A percentile compares a stretch with the other conserved stretches of the same genome.
Conservation (phyloP, 306 rosid species). For the Dryas alaskensis region DNA sequence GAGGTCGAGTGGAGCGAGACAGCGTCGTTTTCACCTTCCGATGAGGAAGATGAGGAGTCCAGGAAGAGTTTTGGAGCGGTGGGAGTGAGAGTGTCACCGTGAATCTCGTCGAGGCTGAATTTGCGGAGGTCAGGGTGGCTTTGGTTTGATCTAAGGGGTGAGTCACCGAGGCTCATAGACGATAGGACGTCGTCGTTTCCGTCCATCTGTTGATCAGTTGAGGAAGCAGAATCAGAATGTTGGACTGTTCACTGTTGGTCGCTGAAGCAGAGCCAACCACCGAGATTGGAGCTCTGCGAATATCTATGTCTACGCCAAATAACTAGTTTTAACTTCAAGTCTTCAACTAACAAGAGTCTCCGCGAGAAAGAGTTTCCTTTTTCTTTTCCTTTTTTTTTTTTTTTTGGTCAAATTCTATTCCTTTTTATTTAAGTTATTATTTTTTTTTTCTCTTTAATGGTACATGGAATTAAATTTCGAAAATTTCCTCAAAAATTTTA, state of each 20-base stretch:
- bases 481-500: too few relatives aligned
- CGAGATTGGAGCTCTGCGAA: neutral
- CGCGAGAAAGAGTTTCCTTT: too few relatives aligned
- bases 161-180: neutral
- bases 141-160: neutral
- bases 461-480: too few relatives aligned
- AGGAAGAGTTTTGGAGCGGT: constrained; percentile 1
- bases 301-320: neutral
- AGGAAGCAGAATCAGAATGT: neutral
- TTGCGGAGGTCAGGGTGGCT: neutral
- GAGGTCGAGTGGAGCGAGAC: constrained; percentile 63
- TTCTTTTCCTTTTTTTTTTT: too few relatives aligned
- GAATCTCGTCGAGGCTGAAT: neutral
- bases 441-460: too few relatives aligned
- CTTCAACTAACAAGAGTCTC: neutral
- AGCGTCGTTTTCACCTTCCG: constrained; percentile 47
- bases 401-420: too few relatives aligned
- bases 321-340: neutral
- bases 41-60: constrained; percentile 33
- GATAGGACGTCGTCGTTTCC: constrained; percentile 8
- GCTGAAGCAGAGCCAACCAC: neutral
- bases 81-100: neutral
- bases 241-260: neutral
- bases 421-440: too few relatives aligned
- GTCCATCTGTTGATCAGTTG: constrained; percentile 3